Evolutionary conservation across 768 basidiomycete genomes (phyloP).

Genomic region (Xanthoconium purpureum): DNA sequence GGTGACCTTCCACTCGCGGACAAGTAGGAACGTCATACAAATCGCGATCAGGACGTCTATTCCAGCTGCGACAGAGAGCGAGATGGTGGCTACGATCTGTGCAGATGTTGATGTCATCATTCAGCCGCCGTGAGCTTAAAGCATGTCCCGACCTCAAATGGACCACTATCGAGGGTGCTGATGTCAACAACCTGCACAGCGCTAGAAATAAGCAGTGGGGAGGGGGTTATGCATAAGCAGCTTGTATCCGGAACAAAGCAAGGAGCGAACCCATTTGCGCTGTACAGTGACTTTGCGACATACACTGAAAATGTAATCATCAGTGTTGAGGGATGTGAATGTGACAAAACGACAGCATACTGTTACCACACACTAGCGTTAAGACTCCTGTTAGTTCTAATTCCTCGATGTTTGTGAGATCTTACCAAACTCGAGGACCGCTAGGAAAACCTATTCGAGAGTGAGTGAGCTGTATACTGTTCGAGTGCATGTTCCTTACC

Average conservation of each 20-base stretch:
- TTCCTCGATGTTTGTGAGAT: not conserved
- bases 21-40: conserved; percentile 7
- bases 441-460: not conserved
- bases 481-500: not conserved
- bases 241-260: not conserved
- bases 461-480: not conserved
- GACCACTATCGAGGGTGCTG: not conserved
- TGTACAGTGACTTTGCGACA: not conserved
- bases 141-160: not conserved
- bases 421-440: not conserved
- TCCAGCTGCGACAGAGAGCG: not conserved
- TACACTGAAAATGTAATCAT: not conserved
- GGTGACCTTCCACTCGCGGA: not conserved
- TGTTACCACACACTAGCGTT: not conserved
- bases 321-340: no score
- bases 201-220: not conserved
- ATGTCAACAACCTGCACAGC: not conserved
- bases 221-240: not conserved
- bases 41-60: conserved; percentile 15
- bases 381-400: not conserved
- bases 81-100: not conserved
- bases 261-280: not conserved
- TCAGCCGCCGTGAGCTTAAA: not conserved
- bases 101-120: not conserved
- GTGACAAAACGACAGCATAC: not conserved